Base-by-base conservation (phyloP, 768 basidiomycete species). In the Paxillus rubicundulus region DNA sequence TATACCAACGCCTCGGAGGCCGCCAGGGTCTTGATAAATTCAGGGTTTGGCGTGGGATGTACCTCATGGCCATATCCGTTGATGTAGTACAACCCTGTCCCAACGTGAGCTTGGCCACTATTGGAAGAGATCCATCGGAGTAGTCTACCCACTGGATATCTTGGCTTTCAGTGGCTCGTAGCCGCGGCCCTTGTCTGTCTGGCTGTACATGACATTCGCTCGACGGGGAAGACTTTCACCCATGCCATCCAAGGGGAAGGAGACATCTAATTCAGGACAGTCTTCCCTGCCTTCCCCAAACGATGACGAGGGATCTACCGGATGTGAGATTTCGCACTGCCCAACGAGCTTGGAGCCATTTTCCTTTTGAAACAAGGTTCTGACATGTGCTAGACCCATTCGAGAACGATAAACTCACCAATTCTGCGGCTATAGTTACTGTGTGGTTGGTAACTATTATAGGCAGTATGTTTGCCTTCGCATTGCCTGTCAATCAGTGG, bases 281-380 rank as follows among this genome's bases (percentile, higher is more conserved):
- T 71, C 66, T 32, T 64, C 63, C 48, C 69, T 61, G 33, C 67
- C 57, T 44, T 67, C 63, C 30, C 53, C 57, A 39, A 73, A 62
- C 30, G 65, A 58, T 45, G 68, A 40, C 21, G 56, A 48, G 24
- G 64, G 67, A 24, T 69, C 54, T 36, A 87, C 80, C 4, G 93
- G 93, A 67, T 96, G 93, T 3, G 92, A 94, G 58, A 96, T 94
- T 61, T 92, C 88, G 66, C 92, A 96, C 70, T 97, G 94, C 14
- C 94, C 94, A 38, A 95, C 84, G 39, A 98, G 80, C 45, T 78
- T 82, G 27, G 79, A 72, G 10, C 89, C 89, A 59, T 94, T 82
- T 63, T 85, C 82, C 88, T 90, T 54, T 53, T 9, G 44, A 47
- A 53, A 44, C 12, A 52, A 30, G 34, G 53, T 58, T 24, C 12